phyloP scores from a whole-genome alignment of 495 filamentous ascomycete species.

The Daldinia vernicosa region DNA sequence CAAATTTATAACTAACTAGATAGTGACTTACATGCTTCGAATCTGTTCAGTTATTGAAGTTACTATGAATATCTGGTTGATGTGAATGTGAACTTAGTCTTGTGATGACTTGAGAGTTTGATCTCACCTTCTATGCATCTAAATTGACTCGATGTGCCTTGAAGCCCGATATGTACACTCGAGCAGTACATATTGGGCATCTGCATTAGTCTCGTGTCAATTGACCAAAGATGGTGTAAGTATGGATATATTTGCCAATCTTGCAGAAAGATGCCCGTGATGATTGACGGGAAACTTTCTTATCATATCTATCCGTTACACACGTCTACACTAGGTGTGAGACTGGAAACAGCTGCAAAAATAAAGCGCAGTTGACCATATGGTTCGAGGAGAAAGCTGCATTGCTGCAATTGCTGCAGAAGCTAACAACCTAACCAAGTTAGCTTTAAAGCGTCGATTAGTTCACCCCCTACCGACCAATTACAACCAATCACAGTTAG shows the following conservation, averaged over 20 bases:
- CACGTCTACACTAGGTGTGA: conserved; percentile 4
- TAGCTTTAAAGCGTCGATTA: conserved; percentile 19
- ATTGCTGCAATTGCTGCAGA: neutral
- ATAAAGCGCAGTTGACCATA: conserved; percentile 3
- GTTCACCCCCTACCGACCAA: neutral
- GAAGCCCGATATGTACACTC: neutral
- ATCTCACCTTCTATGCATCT: neutral
- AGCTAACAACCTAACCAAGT: neutral
- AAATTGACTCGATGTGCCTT: neutral
- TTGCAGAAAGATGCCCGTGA: neutral
- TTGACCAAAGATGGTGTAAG: neutral
- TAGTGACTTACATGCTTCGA: neutral
- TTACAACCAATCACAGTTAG: conserved; percentile 24
- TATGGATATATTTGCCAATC: neutral
- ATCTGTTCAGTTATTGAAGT: neutral
- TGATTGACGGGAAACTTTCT: conserved; percentile 4
- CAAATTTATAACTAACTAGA: too few species aligned
- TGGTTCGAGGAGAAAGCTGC: conserved; percentile 21
- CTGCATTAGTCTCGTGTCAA: conserved; percentile 2
- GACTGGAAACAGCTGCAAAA: neutral
- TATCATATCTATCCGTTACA: conserved; percentile 1
- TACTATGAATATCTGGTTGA: neutral
- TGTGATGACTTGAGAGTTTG: neutral
- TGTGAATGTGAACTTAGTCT: neutral
- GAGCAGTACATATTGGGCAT: conserved; percentile 5